Percentiles rank a stretch among this genome's conserved stretches.
These are phyloP conservation scores for Boletus sensibilis DNA, from an alignment of 768 basidiomycete genomes.

Conservation along the genomic window DNA sequence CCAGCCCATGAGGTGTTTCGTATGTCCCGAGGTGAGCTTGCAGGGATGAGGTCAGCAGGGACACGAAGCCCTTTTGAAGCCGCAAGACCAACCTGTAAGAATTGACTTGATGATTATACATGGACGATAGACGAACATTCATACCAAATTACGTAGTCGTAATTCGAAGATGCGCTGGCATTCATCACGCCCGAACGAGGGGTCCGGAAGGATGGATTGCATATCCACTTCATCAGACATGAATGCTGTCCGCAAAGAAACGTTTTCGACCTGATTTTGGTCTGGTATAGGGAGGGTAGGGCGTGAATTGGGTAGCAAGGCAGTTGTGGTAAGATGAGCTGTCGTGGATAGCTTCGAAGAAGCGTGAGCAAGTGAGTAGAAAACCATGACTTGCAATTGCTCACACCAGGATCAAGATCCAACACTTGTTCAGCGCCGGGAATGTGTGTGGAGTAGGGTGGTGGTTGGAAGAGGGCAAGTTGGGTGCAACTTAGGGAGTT, in stretches of 20 bases:
- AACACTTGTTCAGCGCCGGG: too few species aligned
- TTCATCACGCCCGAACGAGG: background rate
- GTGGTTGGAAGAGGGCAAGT: background rate
- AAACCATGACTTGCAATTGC: background rate
- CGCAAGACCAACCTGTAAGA: too few species aligned
- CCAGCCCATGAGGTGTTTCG: too few species aligned
- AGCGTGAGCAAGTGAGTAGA: background rate
- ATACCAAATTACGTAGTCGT: background rate
- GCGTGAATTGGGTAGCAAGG: too few species aligned
- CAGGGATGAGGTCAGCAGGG: too few species aligned
- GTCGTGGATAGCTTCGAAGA: background rate
- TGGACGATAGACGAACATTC: background rate
- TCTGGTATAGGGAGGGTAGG: too few species aligned
- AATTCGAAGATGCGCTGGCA: background rate
- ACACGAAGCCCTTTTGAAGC: too few species aligned
- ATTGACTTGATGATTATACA: too few species aligned
- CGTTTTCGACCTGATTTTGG: background rate
- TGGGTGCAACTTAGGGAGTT: background rate
- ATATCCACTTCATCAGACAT: background rate
- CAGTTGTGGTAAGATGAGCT: background rate
- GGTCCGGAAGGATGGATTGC: background rate
- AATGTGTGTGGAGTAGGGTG: background rate
- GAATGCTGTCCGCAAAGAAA: background rate
- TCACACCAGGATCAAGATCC: background rate
- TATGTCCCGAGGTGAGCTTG: too few species aligned